Base-by-base conservation (phyloP, 1,284 basidiomycete genomes). In the Ceratobasidium sp. region DNA sequence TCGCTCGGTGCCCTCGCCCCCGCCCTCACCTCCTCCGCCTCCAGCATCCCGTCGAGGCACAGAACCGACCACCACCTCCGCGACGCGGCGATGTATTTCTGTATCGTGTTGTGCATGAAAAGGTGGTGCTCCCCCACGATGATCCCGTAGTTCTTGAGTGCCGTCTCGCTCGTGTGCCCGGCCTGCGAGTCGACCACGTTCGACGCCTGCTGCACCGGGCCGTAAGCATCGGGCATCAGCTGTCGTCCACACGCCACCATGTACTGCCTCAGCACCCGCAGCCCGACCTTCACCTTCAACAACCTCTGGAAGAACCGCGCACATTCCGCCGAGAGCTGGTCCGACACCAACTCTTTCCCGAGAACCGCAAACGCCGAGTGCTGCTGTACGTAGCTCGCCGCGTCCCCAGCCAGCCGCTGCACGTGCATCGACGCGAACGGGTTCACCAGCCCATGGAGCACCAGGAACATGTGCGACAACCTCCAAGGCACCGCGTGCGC, bases 401-500 rank as follows among this genome's bases (percentile, higher is more conserved):
- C 38, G 9, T 23, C 42, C 12, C 60, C 60, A 1, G n/a, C 12
- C 6, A 12, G 0, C 4, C 33, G 3, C 14, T 60, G 11, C 1
- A 60, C 18, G 7, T 25, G 9, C 23, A 40, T 14, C 4, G 18
- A 6, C 6, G 60, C 60, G 11, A 62, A 48, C 6, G 60, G 60
- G 18, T 12, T 16, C 11, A 46, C 44, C n/a, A 62, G 25, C 11
- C 21, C 44, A 16, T 46, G 9, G 2, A 62, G 16, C 25, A 30
- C 12, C 6, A 62, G 14, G 18, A 48, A 48, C 2, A 49, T 7
- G 3, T 21, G 33, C 12, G 23, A 25, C 12, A 62, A 4, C 25
- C 60, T 40, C 60, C 60, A 62, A 2, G 44, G 60, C 5, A 62
- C 40, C 5, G 16, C 12, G 28, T 62, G 60, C 11, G 60, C 60